Evolutionary conservation across 306 rosid genomes (phyloP).

Genomic region (Trifolium subterraneum): DNA sequence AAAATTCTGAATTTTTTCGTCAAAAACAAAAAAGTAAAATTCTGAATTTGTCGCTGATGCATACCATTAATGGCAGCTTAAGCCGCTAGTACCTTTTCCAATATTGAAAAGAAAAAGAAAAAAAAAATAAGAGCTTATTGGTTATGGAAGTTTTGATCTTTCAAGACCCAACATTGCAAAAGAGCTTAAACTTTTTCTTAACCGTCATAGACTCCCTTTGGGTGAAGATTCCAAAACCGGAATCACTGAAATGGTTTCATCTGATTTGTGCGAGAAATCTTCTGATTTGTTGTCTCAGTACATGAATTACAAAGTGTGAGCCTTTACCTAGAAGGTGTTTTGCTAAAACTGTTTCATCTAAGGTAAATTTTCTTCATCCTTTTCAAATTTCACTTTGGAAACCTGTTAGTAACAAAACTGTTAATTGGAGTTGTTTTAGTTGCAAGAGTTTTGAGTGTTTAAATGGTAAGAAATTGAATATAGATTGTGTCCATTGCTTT

Average conservation of each 20-base stretch:
- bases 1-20: too few species aligned
- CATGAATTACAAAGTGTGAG: constrained; percentile 82
- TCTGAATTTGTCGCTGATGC: too few species aligned
- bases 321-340: constrained; percentile 95
- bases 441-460: too few species aligned
- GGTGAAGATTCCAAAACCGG: constrained; percentile 88
- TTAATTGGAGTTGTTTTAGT: too few species aligned
- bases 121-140: too few species aligned
- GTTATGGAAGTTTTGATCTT: constrained; percentile 81
- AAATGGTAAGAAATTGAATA: too few species aligned
- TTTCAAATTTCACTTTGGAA: constrained; percentile 87
- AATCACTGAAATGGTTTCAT: constrained; percentile 95
- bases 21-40: too few species aligned
- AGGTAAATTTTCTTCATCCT: constrained; percentile 60
- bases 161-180: constrained; percentile 66
- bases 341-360: constrained; percentile 63
- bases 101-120: too few species aligned
- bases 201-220: constrained; percentile 77
- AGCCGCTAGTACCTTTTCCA: too few species aligned
- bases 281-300: constrained; percentile 66
- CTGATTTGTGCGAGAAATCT: constrained; percentile 80
- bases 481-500: too few species aligned
- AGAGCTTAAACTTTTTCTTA: constrained; percentile 73
- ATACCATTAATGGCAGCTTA: too few species aligned
- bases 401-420: constrained; percentile 63